Evolutionary conservation across 2,329 filamentous ascomycete genomes (phyloP).

Genomic region (Blastomyces emzantsi): DNA sequence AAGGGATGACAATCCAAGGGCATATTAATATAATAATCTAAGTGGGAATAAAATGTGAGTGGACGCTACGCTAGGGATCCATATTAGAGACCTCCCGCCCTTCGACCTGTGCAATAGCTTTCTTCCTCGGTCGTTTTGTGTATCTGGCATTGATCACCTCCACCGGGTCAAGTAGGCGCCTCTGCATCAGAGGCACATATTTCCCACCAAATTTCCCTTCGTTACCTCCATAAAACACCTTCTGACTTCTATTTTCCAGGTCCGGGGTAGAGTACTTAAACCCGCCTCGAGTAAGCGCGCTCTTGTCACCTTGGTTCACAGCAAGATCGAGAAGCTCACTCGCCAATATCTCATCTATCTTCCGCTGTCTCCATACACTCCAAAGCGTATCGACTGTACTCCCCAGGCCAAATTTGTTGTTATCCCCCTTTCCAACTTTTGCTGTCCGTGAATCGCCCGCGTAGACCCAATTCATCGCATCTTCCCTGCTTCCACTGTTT

Average conservation of each 20-base stretch:
- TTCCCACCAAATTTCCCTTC: constrained; percentile 45
- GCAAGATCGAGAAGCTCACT: constrained; percentile 60
- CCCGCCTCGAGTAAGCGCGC: constrained; percentile 20
- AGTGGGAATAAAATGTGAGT: not conserved
- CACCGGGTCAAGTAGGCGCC: constrained; percentile 48
- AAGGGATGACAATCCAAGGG: not conserved
- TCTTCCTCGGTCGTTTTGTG: constrained; percentile 25
- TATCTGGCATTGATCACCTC: constrained; percentile 56
- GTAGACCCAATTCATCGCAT: constrained; percentile 69
- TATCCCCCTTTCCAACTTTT: constrained; percentile 35
- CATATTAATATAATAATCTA: not conserved
- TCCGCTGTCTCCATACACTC: constrained; percentile 70
- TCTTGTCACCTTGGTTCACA: constrained; percentile 36
- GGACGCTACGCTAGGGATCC: not conserved
- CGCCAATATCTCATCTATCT: constrained; percentile 83
- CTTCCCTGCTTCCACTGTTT: constrained; percentile 40
- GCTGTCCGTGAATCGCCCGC: constrained; percentile 54
- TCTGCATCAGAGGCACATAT: constrained; percentile 50
- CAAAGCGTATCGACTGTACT: constrained; percentile 69
- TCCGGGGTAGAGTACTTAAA: constrained; percentile 20
- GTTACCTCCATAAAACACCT: constrained; percentile 52
- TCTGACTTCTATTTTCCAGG: constrained; percentile 35
- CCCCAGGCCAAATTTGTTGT: constrained; percentile 54
- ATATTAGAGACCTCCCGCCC: not conserved
- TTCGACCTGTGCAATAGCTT: constrained; percentile 2